Evolutionary conservation across 2,329 filamentous ascomycete species (phyloP).

Genomic region (Apiospora aurea): DNA sequence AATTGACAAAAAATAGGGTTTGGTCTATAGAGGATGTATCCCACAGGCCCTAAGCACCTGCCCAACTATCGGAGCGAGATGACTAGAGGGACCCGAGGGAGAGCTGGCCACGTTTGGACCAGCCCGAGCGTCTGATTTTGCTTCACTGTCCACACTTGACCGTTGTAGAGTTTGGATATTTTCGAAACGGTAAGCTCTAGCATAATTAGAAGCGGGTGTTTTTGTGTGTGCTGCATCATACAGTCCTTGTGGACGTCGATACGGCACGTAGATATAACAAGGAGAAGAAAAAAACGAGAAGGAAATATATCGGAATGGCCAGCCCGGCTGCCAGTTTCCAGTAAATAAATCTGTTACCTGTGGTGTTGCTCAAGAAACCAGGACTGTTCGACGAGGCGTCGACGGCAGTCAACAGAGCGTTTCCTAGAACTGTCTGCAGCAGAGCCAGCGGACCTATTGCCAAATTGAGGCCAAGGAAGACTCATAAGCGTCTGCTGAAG

Average conservation of each 20-base stretch:
- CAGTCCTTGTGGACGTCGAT: background rate
- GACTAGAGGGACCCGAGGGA: conserved; percentile 26
- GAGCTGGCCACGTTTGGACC: conserved; percentile 26
- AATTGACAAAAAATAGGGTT: background rate
- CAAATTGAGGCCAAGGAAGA: background rate
- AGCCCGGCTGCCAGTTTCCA: background rate
- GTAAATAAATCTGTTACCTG: background rate
- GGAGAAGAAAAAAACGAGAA: background rate
- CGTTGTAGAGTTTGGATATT: conserved; percentile 51
- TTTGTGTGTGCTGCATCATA: background rate
- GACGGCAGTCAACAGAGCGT: background rate
- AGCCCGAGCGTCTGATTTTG: conserved; percentile 57
- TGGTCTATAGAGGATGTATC: conserved; percentile 32
- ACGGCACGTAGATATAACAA: background rate
- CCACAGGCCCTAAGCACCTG: conserved; percentile 37
- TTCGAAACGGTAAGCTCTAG: conserved; percentile 70
- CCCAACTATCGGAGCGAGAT: conserved; percentile 32
- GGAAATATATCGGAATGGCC: background rate
- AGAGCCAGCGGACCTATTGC: background rate
- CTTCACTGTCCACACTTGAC: conserved; percentile 76
- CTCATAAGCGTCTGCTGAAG: background rate
- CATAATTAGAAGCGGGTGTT: conserved; percentile 63
- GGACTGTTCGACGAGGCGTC: background rate
- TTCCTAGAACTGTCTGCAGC: background rate
- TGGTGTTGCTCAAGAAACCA: background rate